These are phyloP conservation scores for Thozetella sp. DNA, from an alignment of 495 filamentous ascomycete genomes.

Conservation along the genomic window DNA sequence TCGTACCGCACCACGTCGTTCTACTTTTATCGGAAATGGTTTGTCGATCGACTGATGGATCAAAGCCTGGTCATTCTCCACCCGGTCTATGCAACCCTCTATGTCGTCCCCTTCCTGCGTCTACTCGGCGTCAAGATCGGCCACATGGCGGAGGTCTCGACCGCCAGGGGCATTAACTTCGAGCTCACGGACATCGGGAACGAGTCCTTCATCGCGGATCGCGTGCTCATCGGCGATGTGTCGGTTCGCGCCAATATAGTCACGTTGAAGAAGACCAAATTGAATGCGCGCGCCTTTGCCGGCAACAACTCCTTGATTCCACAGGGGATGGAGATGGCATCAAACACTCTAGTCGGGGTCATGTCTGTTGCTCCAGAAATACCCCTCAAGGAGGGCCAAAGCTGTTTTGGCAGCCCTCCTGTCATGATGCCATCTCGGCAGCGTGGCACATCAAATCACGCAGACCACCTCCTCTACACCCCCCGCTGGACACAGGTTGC, in stretches of 20 bases:
- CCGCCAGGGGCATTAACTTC: neutral
- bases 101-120: neutral
- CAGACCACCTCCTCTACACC: neutral
- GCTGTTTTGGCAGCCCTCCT: neutral
- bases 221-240: neutral
- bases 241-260: neutral
- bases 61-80: neutral
- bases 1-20: neutral
- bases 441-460: neutral
- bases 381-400: neutral
- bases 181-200: neutral
- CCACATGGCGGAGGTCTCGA: neutral
- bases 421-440: neutral
- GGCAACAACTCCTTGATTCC: neutral
- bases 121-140: neutral
- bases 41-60: neutral
- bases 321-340: neutral
- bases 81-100: neutral
- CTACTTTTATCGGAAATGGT: neutral
- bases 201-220: neutral
- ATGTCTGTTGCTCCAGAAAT: neutral
- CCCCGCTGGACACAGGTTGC: neutral
- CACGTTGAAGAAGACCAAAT: neutral
- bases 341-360: neutral
- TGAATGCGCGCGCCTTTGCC: neutral